A percentile compares a stretch with the other conserved stretches of the same genome.
Evolutionary conservation across 768 basidiomycete genomes (phyloP).

Genomic region (Macrocybe gigantea): DNA sequence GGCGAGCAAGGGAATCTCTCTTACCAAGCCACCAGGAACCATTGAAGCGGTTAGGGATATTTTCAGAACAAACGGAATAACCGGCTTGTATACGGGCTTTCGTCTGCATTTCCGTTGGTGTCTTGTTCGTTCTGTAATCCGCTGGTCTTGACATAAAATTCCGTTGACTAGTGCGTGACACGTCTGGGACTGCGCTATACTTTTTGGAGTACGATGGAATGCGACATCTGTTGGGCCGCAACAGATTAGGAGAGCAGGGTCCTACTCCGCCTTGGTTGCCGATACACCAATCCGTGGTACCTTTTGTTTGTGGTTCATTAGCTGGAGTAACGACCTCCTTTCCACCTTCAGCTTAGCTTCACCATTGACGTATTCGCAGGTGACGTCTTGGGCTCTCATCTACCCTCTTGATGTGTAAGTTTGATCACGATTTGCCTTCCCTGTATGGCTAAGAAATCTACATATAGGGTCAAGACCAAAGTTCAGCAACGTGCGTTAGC

Average conservation of each 20-base stretch:
- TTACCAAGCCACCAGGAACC: slow-evolving; percentile 75
- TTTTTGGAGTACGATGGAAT: slow-evolving; percentile 93
- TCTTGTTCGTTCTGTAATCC: background rate
- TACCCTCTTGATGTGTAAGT: slow-evolving; percentile 92
- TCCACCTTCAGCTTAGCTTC: slow-evolving; percentile 21
- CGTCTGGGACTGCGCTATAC: slow-evolving; percentile 83
- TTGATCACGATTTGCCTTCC: background rate
- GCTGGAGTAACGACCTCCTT: slow-evolving; percentile 57
- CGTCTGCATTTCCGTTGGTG: slow-evolving; percentile 74
- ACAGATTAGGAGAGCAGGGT: slow-evolving; percentile 74
- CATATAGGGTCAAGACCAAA: slow-evolving; percentile 81
- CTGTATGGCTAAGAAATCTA: slow-evolving; percentile 9
- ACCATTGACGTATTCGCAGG: slow-evolving; percentile 22
- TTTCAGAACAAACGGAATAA: slow-evolving; percentile 51
- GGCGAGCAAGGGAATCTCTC: slow-evolving; percentile 63
- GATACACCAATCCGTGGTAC: slow-evolving; percentile 70
- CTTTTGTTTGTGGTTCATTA: slow-evolving; percentile 87
- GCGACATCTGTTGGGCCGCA: slow-evolving; percentile 79
- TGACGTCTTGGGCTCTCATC: slow-evolving; percentile 83
- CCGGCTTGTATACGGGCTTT: slow-evolving; percentile 80
- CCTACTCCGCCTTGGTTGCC: slow-evolving; percentile 82
- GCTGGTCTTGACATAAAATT: slow-evolving; percentile 1
- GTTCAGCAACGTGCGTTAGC: slow-evolving; percentile 90
- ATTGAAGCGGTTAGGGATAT: slow-evolving; percentile 77
- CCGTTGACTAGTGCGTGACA: slow-evolving; percentile 67